These are phyloP conservation scores for Helicostylum pulchrum DNA, from an alignment of 192 early-diverging fungal genomes.

Conservation along the genomic window DNA sequence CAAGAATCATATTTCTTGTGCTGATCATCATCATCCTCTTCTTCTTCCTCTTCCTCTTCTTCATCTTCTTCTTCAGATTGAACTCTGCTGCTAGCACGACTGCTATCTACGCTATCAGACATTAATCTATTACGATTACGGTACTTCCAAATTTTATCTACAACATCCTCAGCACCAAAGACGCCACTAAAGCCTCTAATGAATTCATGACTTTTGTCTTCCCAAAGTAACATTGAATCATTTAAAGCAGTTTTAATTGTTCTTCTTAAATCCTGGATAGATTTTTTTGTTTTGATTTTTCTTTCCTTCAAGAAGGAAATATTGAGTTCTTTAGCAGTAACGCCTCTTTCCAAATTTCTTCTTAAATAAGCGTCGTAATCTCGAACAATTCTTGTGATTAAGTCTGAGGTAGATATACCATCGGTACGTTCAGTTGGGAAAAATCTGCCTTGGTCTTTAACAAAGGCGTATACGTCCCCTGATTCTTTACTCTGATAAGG, in stretches of 20 bases:
- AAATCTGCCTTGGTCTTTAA: slow-evolving; percentile 70
- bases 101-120: slow-evolving; percentile 12
- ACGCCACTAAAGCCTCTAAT: slow-evolving; percentile 64
- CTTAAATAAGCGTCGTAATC: slow-evolving; percentile 84
- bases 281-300: slow-evolving; percentile 73
- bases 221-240: slow-evolving; percentile 68
- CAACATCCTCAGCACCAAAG: slow-evolving; percentile 63
- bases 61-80: slow-evolving; percentile 13
- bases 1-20: too few relatives aligned
- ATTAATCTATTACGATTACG: slow-evolving; percentile 9
- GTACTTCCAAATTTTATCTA: slow-evolving; percentile 32
- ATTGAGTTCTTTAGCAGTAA: slow-evolving; percentile 77
- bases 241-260: slow-evolving; percentile 66
- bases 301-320: slow-evolving; percentile 79
- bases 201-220: slow-evolving; percentile 73
- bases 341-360: slow-evolving; percentile 81
- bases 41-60: slow-evolving; percentile 3
- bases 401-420: slow-evolving; percentile 77
- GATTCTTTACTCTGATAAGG: slow-evolving; percentile 71
- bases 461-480: slow-evolving; percentile 78
- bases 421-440: slow-evolving; percentile 74
- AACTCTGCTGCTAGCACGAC: slow-evolving; percentile 14
- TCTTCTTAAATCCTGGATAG: slow-evolving; percentile 63
- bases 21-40: too few relatives aligned
- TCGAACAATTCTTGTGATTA: slow-evolving; percentile 82